Percentiles rank a stretch among this genome's conserved stretches.
phyloP scores from a whole-genome alignment of 192 early-diverging fungal species.

The Globomyces pollinis-pini region DNA sequence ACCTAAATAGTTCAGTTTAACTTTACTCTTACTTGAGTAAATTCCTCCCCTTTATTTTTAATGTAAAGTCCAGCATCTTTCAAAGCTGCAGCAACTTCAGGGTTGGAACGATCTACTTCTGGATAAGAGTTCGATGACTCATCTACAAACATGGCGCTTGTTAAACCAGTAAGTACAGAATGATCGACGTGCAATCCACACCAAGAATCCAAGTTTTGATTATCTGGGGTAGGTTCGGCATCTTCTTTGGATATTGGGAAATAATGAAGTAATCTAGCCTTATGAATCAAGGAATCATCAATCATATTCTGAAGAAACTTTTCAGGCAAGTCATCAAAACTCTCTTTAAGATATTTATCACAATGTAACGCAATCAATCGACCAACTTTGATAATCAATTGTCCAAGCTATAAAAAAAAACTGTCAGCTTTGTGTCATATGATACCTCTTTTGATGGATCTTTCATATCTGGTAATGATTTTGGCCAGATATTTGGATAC shows the following conservation, averaged over 20 bases:
- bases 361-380: slow-evolving; percentile 44
- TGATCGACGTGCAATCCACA: slow-evolving; percentile 70
- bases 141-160: slow-evolving; percentile 53
- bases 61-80: slow-evolving; percentile 55
- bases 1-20: too few relatives aligned
- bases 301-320: slow-evolving; percentile 48
- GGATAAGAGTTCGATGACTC: slow-evolving; percentile 18
- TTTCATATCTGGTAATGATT: slow-evolving; percentile 44
- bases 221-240: slow-evolving; percentile 8
- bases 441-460: too few relatives aligned
- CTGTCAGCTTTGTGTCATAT: slow-evolving; percentile 34
- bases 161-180: slow-evolving; percentile 54
- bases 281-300: slow-evolving; percentile 40
- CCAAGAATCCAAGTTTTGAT: slow-evolving; percentile 54
- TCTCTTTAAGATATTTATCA: slow-evolving; percentile 46
- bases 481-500: slow-evolving; percentile 54
- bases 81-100: slow-evolving; percentile 31
- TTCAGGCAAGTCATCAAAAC: slow-evolving; percentile 25
- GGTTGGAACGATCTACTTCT: slow-evolving; percentile 13
- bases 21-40: too few relatives aligned
- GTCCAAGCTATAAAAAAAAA: slow-evolving; percentile 28
- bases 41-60: slow-evolving; percentile 33
- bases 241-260: slow-evolving; percentile 39
- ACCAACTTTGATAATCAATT: slow-evolving; percentile 49
- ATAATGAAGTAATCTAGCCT: slow-evolving; percentile 62